Evolutionary conservation across 805 yeast genomes (phyloP).

Genomic region (Ogataea ramenticola): DNA sequence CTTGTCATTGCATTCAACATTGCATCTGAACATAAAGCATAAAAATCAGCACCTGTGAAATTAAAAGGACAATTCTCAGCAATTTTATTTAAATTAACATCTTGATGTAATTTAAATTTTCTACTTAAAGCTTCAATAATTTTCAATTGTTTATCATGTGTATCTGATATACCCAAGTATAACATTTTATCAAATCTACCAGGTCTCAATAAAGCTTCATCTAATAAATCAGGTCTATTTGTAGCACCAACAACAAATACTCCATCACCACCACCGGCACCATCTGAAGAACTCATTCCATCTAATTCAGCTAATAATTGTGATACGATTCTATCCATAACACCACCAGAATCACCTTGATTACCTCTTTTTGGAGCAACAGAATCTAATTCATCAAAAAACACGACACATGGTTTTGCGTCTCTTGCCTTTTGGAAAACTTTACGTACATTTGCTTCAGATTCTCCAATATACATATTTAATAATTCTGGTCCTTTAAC

Average conservation of each 20-base stretch:
- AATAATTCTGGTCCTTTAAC: conserved; percentile 96
- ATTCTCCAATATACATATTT: conserved; percentile 98
- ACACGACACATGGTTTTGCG: conserved; percentile 95
- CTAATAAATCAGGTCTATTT: conserved; percentile 89
- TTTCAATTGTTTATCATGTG: conserved; percentile 80
- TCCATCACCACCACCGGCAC: conserved; percentile 65
- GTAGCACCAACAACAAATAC: conserved; percentile 99
- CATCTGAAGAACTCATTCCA: conserved; percentile 83
- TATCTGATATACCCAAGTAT: conserved; percentile 87
- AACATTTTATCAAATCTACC: conserved; percentile 95
- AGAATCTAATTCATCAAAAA: conserved; percentile 95
- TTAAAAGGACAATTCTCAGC: conserved; percentile 76
- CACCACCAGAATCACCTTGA: conserved; percentile 98
- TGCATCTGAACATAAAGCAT: conserved; percentile 92
- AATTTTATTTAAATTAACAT: conserved; percentile 50
- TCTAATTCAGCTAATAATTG: conserved; percentile 92
- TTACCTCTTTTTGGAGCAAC: conserved; percentile 98
- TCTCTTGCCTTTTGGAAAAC: conserved; percentile 94
- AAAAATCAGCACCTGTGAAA: conserved; percentile 97
- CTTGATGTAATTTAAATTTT: conserved; percentile 57
- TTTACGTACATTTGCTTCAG: conserved; percentile 92
- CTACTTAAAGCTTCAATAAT: conserved; percentile 84
- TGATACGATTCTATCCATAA: conserved; percentile 97
- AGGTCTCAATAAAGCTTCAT: conserved; percentile 89
- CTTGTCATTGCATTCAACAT: conserved; percentile 96